Evolutionary conservation across 1,284 basidiomycete genomes (phyloP), one percentile per base, ranked within the genome.

Genomic region (Neotropicomus parvogracilis): DNA sequence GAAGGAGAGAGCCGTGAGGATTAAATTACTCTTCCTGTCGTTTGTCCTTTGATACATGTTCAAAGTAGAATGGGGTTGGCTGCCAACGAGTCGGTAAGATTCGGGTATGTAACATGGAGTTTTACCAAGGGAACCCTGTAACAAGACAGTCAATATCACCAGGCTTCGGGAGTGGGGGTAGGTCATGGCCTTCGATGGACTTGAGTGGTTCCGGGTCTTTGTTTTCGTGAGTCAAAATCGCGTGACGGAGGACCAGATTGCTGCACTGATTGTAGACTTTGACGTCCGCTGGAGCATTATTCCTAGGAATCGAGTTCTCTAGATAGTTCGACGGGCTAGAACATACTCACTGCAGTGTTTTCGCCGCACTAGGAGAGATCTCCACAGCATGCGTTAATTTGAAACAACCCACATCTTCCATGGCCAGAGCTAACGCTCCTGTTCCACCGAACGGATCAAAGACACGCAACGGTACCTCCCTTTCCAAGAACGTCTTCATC

Each of bases 41-140:
- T 75, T 70, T 3, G 74, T 75, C 44, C 66, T 73, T 40, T 73
- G 74, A 55, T 65, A 81, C 72, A 75, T 79, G 52, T 84, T 84
- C 14, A 81, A 57, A 40, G 70, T 52, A 48, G 80, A 75, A 69
- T 85, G 71, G 51, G 75, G 68, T 68, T 83, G 74, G 60, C 81
- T 81, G 45, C 41, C 17, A 8, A 26, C 24, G 7, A 26, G 29
- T 62, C 29, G 53, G 16, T 13, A 21, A 51, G 20, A 40, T 35
- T 5, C 26, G 27, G 21, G 29, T 14, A 24, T 9, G 19, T 14
- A 28, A 21, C n/a, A 0, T 4, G 17, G 24, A 4, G 4, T 6
- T 47, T 43, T 62, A 83, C 86, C 88, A 90, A 41, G 87, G 87
- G 57, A 89, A 85, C 0, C 88, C 87, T 11, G 81, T 75, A 14